phyloP scores from a whole-genome alignment of 2,329 filamentous ascomycete species.

The Paracamarosporium sp. region DNA sequence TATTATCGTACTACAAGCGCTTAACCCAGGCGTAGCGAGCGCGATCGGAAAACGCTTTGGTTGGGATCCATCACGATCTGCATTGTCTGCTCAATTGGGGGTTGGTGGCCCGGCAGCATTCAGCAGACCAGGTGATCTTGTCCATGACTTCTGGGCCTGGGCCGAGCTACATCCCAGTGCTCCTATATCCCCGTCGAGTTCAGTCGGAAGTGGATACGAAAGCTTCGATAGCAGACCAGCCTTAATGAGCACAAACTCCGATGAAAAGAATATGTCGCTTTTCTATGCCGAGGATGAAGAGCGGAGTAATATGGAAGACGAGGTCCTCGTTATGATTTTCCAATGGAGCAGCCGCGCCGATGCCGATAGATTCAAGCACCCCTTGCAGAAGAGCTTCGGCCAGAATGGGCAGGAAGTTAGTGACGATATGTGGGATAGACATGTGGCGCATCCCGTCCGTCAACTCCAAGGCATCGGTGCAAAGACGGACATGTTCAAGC shows the following conservation, averaged over 20 bases:
- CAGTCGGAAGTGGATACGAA: slow-evolving; percentile 16
- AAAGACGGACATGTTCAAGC: slow-evolving; percentile 25
- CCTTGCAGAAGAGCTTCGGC: slow-evolving; percentile 33
- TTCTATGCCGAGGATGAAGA: slow-evolving; percentile 24
- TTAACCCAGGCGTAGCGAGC: slow-evolving; percentile 27
- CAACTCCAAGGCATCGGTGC: slow-evolving; percentile 32
- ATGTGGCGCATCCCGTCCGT: slow-evolving; percentile 33
- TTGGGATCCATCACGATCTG: slow-evolving; percentile 36
- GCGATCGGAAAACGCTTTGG: slow-evolving; percentile 38
- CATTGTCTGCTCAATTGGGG: slow-evolving; percentile 24
- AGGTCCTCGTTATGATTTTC: slow-evolving; percentile 39
- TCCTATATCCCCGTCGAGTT: slow-evolving; percentile 17
- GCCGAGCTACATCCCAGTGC: slow-evolving; percentile 25
- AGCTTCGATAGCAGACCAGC: slow-evolving; percentile 9
- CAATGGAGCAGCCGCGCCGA: slow-evolving; percentile 33
- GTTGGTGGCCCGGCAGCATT: slow-evolving; percentile 24
- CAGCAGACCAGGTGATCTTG: slow-evolving; percentile 32
- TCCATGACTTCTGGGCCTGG: slow-evolving; percentile 39
- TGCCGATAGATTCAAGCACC: slow-evolving; percentile 38
- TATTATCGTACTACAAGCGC: slow-evolving; percentile 27
- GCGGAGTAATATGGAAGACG: slow-evolving; percentile 21
- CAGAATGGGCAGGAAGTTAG: slow-evolving; percentile 27
- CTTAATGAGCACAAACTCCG: slow-evolving; percentile 28
- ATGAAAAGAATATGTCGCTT: slow-evolving; percentile 34
- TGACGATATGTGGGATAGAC: slow-evolving; percentile 31